Base-by-base conservation (phyloP, 495 filamentous ascomycete genomes). In the Penicillium herquei region DNA sequence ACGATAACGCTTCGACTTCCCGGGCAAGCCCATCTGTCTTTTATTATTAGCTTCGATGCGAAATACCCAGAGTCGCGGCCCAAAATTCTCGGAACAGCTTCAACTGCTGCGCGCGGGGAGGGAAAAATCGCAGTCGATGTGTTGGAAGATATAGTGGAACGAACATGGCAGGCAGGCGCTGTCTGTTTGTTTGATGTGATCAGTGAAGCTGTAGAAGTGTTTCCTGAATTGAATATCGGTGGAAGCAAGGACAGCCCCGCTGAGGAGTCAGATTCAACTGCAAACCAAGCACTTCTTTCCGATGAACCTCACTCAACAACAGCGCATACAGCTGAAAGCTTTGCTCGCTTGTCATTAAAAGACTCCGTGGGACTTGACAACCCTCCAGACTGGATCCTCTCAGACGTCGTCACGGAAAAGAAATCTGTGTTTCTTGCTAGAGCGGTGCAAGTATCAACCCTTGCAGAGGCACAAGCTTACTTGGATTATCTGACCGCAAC, bases 121-220 rank as follows among this genome's bases (percentile, higher is more conserved):
- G 90, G 88, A 9, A 81, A 80, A 47, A 75, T 83, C 14, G 80
- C 90, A 26, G 73, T 91, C 13, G 79, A 83, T 21, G 71, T 89
- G 1, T 82, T 91, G 39, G 77, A 84, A 26, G 78, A 86, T 51
- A 84, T 87, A 0, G 69, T 96, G 32, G 71, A 75, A 3, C 76
- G 79, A 31, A 79, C 87, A 10, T 94, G 84, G 68, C 74, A 81
- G 51, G 81, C 84, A 2, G 91, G 94, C 0, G 79, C 84, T 44
- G 90, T 96, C 6, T 97, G 92, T 64, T 72, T 98, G 3, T 98
- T 91, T 56, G 92, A 96, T 54, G 78, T 94, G 3, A 81, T 96
- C 39, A 91, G 91, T 41, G 76, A 78, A 51, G 76, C 75, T 0
- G 68, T 65, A 14, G 71, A 74, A 34, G 63, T 64, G 7, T 74